These are phyloP conservation scores for Candida ficus DNA, from an alignment of 805 yeast species.

Conservation along the genomic window DNA sequence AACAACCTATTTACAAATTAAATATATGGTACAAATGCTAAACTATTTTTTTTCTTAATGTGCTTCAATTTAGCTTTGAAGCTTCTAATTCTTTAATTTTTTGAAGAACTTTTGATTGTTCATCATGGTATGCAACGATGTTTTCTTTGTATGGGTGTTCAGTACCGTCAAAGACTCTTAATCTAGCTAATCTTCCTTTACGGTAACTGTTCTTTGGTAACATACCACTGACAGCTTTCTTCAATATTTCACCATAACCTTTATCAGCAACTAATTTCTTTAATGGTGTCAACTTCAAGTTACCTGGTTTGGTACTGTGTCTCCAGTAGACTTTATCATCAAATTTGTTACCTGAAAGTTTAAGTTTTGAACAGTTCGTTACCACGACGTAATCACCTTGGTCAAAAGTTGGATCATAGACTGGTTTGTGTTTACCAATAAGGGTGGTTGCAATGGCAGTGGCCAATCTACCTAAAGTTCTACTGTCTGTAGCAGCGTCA, in stretches of 20 bases:
- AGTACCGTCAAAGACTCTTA: constrained; percentile 83
- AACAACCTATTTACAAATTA: constrained; percentile 1
- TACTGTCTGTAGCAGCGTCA: constrained; percentile 75
- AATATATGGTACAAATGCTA: constrained; percentile 1
- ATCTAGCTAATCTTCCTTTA: constrained; percentile 70
- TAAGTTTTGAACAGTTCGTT: constrained; percentile 79
- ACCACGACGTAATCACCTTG: constrained; percentile 97
- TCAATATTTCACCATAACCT: constrained; percentile 84
- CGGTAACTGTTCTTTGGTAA: constrained; percentile 87
- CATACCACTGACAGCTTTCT: constrained; percentile 92
- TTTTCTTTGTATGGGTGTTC: constrained; percentile 84
- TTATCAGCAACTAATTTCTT: constrained; percentile 65
- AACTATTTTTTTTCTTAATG: neutral
- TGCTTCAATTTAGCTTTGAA: constrained; percentile 1
- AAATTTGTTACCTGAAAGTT: constrained; percentile 82
- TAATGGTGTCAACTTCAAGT: constrained; percentile 79
- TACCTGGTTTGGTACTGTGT: constrained; percentile 88
- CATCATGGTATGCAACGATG: constrained; percentile 80
- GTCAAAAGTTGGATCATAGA: constrained; percentile 71
- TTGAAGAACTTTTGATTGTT: constrained; percentile 47
- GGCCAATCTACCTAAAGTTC: constrained; percentile 92
- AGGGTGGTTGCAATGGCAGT: constrained; percentile 80
- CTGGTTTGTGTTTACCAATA: constrained; percentile 97
- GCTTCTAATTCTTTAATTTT: constrained; percentile 29
- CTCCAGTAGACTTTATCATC: constrained; percentile 80